Percentiles rank a stretch among this genome's conserved stretches.
These are phyloP conservation scores for Alternaria sp. DNA, from an alignment of 2,329 filamentous ascomycete species.

Conservation along the genomic window DNA sequence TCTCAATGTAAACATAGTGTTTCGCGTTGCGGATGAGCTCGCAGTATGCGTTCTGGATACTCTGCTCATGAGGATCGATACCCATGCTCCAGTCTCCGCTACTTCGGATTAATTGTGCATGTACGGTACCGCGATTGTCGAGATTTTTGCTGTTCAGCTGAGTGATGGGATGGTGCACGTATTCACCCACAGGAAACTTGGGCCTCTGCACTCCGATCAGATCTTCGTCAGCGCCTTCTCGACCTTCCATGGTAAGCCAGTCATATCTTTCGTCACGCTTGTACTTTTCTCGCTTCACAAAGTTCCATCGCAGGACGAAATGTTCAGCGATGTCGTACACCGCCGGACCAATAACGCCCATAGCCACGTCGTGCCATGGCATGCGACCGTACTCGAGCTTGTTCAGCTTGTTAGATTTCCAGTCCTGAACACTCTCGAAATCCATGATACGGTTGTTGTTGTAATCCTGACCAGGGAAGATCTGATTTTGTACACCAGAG, in stretches of 20 bases:
- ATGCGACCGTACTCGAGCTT: slow-evolving; percentile 93
- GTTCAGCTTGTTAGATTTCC: slow-evolving; percentile 91
- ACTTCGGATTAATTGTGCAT: slow-evolving; percentile 87
- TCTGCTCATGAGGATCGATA: slow-evolving; percentile 78
- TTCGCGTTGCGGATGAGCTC: slow-evolving; percentile 87
- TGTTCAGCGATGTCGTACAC: slow-evolving; percentile 96
- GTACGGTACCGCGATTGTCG: slow-evolving; percentile 72
- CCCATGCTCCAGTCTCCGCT: slow-evolving; percentile 95
- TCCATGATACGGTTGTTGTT: slow-evolving; percentile 98
- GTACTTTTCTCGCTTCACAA: slow-evolving; percentile 96
- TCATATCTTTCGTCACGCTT: slow-evolving; percentile 86
- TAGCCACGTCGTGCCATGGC: slow-evolving; percentile 97
- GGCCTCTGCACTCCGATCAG: slow-evolving; percentile 88
- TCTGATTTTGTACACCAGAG: slow-evolving; percentile 78
- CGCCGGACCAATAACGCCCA: slow-evolving; percentile 88
- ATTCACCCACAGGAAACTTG: slow-evolving; percentile 87
- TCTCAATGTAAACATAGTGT: slow-evolving; percentile 97
- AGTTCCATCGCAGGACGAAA: slow-evolving; percentile 95
- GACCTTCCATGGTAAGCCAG: slow-evolving; percentile 83
- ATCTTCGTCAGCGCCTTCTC: slow-evolving; percentile 81
- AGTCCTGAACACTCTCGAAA: slow-evolving; percentile 88
- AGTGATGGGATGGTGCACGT: slow-evolving; percentile 79
- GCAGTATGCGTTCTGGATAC: slow-evolving; percentile 86
- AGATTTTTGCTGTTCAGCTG: slow-evolving; percentile 72
- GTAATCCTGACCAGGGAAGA: slow-evolving; percentile 97